Evolutionary conservation across 2,329 filamentous ascomycete genomes (phyloP).

Genomic region (Ceratocystis huliohia): DNA sequence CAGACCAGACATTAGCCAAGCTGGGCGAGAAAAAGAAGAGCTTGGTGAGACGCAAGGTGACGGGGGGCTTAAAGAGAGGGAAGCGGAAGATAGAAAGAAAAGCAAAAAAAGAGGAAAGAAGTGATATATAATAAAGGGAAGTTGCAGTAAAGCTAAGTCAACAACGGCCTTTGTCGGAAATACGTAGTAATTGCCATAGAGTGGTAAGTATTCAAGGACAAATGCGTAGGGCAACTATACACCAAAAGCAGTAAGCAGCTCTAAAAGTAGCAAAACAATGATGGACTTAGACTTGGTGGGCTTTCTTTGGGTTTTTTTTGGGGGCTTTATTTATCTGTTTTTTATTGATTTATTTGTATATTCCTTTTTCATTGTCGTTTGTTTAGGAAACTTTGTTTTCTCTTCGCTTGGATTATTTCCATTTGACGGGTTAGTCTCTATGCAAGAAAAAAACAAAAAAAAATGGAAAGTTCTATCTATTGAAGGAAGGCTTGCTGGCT

Average conservation of each 20-base stretch:
- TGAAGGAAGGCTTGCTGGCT: not conserved
- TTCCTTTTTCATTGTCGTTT: not conserved
- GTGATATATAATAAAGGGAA: conserved; percentile 11
- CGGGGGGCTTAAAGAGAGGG: not conserved
- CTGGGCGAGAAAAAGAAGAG: not conserved
- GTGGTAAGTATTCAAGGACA: not conserved
- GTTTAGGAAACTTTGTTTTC: not conserved
- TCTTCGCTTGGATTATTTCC: not conserved
- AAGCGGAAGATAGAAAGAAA: not conserved
- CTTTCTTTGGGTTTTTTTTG: not conserved
- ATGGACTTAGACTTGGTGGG: not conserved
- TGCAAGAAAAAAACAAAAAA: not conserved
- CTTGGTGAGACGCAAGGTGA: not conserved
- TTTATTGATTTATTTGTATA: not conserved
- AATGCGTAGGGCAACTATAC: not conserved
- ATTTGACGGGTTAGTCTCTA: not conserved
- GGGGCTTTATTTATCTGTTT: not conserved
- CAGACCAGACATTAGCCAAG: no score
- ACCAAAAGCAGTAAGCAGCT: conserved; percentile 3
- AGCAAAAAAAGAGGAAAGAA: conserved; percentile 2
- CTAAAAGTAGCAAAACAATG: not conserved
- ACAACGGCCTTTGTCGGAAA: not conserved
- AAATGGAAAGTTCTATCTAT: not conserved
- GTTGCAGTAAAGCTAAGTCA: not conserved
- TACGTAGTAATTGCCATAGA: not conserved